These are phyloP conservation scores for Domatiomyces catenatus DNA, from an alignment of 2,329 filamentous ascomycete genomes.

Conservation along the genomic window DNA sequence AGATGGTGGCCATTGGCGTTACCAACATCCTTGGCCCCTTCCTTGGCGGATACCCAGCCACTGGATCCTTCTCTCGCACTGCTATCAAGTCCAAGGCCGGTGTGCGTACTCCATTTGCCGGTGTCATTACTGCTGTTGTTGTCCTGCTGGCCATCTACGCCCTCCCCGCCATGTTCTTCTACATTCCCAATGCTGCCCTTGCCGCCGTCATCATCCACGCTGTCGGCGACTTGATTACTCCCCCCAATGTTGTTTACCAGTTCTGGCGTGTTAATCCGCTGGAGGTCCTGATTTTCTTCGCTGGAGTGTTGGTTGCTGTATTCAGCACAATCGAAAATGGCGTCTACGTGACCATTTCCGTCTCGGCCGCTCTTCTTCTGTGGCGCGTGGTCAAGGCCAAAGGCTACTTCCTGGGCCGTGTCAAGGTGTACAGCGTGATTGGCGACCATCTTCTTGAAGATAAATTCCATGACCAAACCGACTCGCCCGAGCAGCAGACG, in stretches of 20 bases:
- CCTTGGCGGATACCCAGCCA: conserved; percentile 79
- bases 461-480: conserved; percentile 29
- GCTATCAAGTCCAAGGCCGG: conserved; percentile 96
- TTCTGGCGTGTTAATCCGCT: conserved; percentile 90
- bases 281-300: conserved; percentile 84
- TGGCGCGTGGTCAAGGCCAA: conserved; percentile 71
- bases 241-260: conserved; percentile 79
- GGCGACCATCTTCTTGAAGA: conserved; percentile 58
- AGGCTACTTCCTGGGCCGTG: conserved; percentile 68
- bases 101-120: conserved; percentile 77
- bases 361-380: conserved; percentile 63
- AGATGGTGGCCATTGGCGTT: conserved; percentile 85
- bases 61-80: conserved; percentile 88
- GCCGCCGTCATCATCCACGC: conserved; percentile 91
- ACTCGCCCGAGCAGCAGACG: conserved; percentile 15
- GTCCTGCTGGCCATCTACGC: conserved; percentile 85
- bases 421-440: conserved; percentile 70
- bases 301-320: conserved; percentile 77
- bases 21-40: conserved; percentile 84
- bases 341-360: conserved; percentile 69
- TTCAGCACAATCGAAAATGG: conserved; percentile 83
- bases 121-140: conserved; percentile 70
- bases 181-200: conserved; percentile 68
- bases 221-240: conserved; percentile 79
- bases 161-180: conserved; percentile 77